These are phyloP conservation scores for Wallacemonas sp. DNA, from an alignment of 208 protist genomes.

Conservation along the genomic window DNA sequence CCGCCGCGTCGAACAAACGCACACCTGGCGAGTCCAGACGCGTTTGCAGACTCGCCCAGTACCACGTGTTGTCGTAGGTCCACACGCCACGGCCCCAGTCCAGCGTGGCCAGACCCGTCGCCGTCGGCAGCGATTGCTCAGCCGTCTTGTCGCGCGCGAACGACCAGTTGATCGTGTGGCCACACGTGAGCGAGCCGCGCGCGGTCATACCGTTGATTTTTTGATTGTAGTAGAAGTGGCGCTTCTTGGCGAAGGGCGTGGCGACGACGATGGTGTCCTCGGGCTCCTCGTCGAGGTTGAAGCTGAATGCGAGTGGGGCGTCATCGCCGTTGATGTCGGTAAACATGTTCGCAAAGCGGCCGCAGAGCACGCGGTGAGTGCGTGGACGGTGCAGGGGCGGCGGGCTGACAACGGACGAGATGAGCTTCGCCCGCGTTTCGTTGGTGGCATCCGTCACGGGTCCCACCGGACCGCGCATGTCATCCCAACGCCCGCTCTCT, in stretches of 20 bases:
- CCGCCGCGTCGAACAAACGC: not conserved
- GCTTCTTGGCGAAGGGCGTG: not conserved
- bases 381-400: not conserved
- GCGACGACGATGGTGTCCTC: constrained; percentile 6
- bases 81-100: constrained; percentile 5
- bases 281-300: not conserved
- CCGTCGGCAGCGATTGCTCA: not conserved
- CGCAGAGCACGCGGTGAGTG: not conserved
- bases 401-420: not conserved
- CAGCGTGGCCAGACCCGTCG: not conserved
- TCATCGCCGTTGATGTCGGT: constrained; percentile 4
- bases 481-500: no score
- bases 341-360: not conserved
- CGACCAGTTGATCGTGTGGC: not conserved
- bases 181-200: not conserved
- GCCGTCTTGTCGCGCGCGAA: not conserved
- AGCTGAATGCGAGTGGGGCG: not conserved
- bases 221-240: constrained; percentile 7
- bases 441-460: not conserved
- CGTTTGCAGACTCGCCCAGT: not conserved
- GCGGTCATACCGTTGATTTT: constrained; percentile 5
- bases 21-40: not conserved
- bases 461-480: not conserved
- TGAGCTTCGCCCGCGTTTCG: not conserved
- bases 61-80: constrained; percentile 8